Percentiles rank a stretch among this genome's conserved stretches.
These are phyloP conservation scores for Hygrophorus russula DNA, from an alignment of 768 basidiomycete genomes.

Conservation along the genomic window DNA sequence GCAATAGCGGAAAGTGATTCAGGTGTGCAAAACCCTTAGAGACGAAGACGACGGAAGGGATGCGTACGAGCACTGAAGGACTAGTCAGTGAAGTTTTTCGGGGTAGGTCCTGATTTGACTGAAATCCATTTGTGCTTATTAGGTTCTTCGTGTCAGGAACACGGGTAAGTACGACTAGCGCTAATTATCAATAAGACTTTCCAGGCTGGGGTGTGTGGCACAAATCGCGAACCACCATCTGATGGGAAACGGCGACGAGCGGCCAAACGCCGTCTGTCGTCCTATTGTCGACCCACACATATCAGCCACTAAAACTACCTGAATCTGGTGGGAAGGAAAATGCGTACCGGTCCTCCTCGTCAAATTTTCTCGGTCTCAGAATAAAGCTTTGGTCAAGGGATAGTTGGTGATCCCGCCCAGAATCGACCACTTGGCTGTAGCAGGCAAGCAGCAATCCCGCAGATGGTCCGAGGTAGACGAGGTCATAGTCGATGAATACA, in stretches of 20 bases:
- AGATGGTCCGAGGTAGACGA: not conserved
- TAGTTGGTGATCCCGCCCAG: not conserved
- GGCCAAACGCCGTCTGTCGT: not conserved
- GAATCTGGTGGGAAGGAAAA: not conserved
- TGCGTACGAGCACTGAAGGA: too few species aligned
- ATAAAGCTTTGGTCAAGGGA: not conserved
- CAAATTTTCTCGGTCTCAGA: not conserved
- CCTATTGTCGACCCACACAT: not conserved
- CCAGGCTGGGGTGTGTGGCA: not conserved
- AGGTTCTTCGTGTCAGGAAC: too few species aligned
- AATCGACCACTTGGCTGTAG: not conserved
- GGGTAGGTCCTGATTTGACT: too few species aligned
- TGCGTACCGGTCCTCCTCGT: not conserved
- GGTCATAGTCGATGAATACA: not conserved
- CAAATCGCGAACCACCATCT: constrained; percentile 1
- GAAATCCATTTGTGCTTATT: too few species aligned
- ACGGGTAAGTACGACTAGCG: too few species aligned
- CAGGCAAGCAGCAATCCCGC: not conserved
- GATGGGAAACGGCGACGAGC: constrained; percentile 1
- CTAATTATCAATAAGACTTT: too few species aligned
- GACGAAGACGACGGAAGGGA: too few species aligned
- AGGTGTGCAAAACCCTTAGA: too few species aligned
- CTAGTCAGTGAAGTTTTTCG: too few species aligned
- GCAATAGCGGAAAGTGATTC: too few species aligned
- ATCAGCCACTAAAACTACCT: not conserved